A percentile compares a stretch with the other conserved stretches of the same genome.
These are phyloP conservation scores for Corylus avellana DNA, from an alignment of 306 rosid genomes.

Conservation along the genomic window DNA sequence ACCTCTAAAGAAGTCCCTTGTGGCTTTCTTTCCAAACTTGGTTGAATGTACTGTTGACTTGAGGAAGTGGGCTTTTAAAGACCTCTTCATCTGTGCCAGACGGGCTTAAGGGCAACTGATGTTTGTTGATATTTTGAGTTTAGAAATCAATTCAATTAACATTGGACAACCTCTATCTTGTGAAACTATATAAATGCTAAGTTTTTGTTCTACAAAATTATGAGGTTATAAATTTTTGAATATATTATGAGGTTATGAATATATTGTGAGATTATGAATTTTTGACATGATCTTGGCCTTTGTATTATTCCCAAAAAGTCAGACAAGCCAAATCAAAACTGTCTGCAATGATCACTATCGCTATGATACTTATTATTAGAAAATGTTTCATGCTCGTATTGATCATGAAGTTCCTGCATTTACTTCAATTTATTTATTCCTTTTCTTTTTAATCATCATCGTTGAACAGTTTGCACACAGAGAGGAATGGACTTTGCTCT, in stretches of 20 bases:
- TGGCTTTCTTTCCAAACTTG: neutral
- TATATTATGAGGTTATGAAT: neutral
- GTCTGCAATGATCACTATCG: neutral
- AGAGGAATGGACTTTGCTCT: slow-evolving; percentile 80
- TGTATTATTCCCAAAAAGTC: neutral
- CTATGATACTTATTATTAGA: neutral
- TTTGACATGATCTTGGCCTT: neutral
- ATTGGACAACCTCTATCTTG: too few relatives aligned
- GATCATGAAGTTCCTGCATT: slow-evolving; percentile 11
- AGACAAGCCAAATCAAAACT: neutral
- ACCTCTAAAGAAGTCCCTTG: too few relatives aligned
- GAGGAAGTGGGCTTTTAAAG: slow-evolving; percentile 51
- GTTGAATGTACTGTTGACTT: slow-evolving; percentile 57
- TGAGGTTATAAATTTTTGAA: too few relatives aligned
- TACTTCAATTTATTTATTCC: neutral
- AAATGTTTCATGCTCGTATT: neutral
- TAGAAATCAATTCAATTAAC: too few relatives aligned
- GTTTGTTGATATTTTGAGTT: too few relatives aligned
- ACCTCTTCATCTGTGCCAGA: too few relatives aligned
- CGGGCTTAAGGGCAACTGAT: too few relatives aligned
- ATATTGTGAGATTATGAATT: neutral
- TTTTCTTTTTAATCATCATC: slow-evolving; percentile 21
- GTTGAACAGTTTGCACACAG: slow-evolving; percentile 81
- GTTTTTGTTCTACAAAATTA: neutral
- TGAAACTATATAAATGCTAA: neutral